Base-by-base conservation (phyloP, 345 rosid species). In the Euphorbia peplus region DNA sequence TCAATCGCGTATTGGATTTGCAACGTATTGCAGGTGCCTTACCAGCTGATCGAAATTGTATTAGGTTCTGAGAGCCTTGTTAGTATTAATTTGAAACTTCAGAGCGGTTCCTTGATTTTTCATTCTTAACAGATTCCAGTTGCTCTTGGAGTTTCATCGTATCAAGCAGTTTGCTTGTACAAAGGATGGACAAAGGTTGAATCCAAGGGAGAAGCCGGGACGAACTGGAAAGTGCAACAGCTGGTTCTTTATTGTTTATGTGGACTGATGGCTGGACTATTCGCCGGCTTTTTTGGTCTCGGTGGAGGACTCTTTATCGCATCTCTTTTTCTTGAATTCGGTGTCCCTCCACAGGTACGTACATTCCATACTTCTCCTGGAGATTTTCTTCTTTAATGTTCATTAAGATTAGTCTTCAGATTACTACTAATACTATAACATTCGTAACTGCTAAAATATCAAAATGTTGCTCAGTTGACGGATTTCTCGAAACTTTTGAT, bases 231-330 rank as follows among this genome's bases (percentile, higher is more conserved):
- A 26, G 78, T 85, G 21, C 67, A 60, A 47, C 91, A 88, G 77
- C 81, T 90, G 61, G 69, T 80, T 51, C 70, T 75, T 37, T 90
- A 90, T 63, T 88, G 91, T 70, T 44, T 68, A 37, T 75, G 75
- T 15, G 96, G 96, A 12, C 61, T 86, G 62, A 22, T 86, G 25
- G 96, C 93, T 21, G 96, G 93, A 12, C 3, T 90, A 16, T 91
- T 90, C 5, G 93, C 91, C 62, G 96, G 96, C 10, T 76, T 90
- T 53, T 89, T 89, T 30, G 96, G 96, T 65, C 75, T 89, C 64
- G 92, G 92, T 8, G 96, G 96, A 73, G 93, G 93, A 54, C 88
- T 88, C 77, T 86, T 88, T 53, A 82, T 86, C 87, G 93, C 93
- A 28, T 91, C 93, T 19, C 81, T 90, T 61, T 90, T 90, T 76